Conservation (phyloP, 2,329 filamentous ascomycete genomes). For the Blumeriella jaapii region DNA sequence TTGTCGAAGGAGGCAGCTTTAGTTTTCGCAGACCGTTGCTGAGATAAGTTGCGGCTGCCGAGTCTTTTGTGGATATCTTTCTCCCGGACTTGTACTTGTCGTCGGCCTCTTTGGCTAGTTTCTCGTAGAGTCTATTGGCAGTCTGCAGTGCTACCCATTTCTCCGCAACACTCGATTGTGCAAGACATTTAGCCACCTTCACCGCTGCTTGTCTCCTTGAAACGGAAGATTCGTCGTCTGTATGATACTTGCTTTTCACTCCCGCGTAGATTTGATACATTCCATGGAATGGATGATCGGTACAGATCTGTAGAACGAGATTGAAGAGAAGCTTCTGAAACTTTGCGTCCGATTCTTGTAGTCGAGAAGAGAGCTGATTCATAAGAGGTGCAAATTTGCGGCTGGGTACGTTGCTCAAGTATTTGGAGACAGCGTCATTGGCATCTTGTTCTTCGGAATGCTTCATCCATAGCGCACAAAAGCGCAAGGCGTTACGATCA, state of each 20-base stretch:
- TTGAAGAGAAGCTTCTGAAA: constrained; percentile 70
- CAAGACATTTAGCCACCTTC: constrained; percentile 49
- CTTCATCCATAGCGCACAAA: constrained; percentile 90
- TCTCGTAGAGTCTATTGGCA: constrained; percentile 56
- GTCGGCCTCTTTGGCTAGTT: constrained; percentile 53
- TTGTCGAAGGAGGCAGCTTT: constrained; percentile 76
- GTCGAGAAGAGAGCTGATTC: constrained; percentile 91
- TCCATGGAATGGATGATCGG: constrained; percentile 89
- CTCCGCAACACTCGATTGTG: constrained; percentile 36
- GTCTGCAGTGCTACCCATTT: constrained; percentile 65
- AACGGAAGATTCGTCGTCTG: constrained; percentile 62
- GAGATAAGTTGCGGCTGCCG: constrained; percentile 50
- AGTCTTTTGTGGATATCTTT: constrained; percentile 52
- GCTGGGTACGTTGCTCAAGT: constrained; percentile 67
- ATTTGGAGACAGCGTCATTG: constrained; percentile 62
- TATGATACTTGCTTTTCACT: constrained; percentile 54
- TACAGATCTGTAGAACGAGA: constrained; percentile 73
- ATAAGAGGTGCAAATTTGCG: constrained; percentile 87
- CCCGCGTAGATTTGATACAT: constrained; percentile 95
- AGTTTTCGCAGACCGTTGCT: constrained; percentile 51
- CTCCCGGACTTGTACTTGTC: constrained; percentile 56
- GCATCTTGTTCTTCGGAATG: constrained; percentile 64
- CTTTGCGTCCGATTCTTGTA: constrained; percentile 54
- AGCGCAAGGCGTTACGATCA: constrained; percentile 81
- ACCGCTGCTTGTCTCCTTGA: constrained; percentile 65